Evolutionary conservation across 768 basidiomycete species (phyloP), one percentile per base, ranked within the genome.

Genomic region (Russula abietina): DNA sequence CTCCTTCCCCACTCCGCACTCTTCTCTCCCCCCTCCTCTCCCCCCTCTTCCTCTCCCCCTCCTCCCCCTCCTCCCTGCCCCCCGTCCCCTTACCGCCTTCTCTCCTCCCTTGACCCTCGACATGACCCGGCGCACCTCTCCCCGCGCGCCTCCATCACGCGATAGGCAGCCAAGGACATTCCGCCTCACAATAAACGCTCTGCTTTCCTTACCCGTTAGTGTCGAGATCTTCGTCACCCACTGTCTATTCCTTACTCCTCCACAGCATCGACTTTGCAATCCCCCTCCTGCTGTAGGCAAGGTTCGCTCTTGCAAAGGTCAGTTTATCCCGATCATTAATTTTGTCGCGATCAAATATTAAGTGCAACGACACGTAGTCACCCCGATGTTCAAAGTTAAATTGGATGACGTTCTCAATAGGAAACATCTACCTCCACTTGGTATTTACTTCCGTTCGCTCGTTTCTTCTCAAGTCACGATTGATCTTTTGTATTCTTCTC

Each of bases 401-500:
- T 79, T 92, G 26, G 87, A 90, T 50, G 90, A 91, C 71, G 81
- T 92, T 2, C 77, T 92, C 61, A 80, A 88, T 54, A 79, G 88
- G 65, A 86, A 84, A 60, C 89, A 92, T 71, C 79, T 92, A 0
- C 90, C 90, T 0, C 90, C 90, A 8, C 80, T 92, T 12, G 88
- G 83, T 83, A 39, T 30, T 74, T 70, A 43, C 56, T 50, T 41
- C 38, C 22, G 53, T 46, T 17, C 19, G 64, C 64, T 24, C 19
- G 28, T 48, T 32, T n/a, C 55, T 26, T 66, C 41, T 32, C 32
- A 24, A 8, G 19, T 53, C 52, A 33, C 22, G 7, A 32, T 49
- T 22, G 28, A 58, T 17, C 26, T 28, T 26, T 49, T 4, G 48
- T 26, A 36, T 39, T 19, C 30, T 11, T 4, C 14, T 39, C 38